Conservation (phyloP, 202 grass and related monocot genomes). For the Musa balbisiana region DNA sequence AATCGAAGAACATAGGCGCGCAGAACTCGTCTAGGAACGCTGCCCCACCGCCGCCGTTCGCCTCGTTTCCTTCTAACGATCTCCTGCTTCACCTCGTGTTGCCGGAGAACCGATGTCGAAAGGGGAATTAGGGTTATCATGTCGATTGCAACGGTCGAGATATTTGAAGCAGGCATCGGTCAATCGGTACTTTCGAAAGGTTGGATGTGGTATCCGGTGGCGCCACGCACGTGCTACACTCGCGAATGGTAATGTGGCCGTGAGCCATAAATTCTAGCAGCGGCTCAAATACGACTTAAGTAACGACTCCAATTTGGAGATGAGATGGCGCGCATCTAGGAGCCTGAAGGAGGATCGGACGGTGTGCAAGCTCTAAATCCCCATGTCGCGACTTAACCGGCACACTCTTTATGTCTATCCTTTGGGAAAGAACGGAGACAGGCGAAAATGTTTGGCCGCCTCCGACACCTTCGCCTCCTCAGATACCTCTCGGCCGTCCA, state of each 20-base stretch:
- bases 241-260: neutral
- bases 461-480: neutral
- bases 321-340: too few species aligned
- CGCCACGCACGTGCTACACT: neutral
- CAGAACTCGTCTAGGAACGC: conserved; percentile 65
- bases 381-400: neutral
- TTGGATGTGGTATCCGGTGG: neutral
- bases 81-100: neutral
- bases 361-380: neutral
- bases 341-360: too few species aligned
- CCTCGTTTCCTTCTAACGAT: neutral
- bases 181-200: neutral
- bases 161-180: neutral
- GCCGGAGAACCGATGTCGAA: neutral
- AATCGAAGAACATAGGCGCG: conserved; percentile 78
- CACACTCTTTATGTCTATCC: too few species aligned
- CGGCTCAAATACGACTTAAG: fast-evolving
- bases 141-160: conserved; percentile 2
- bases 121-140: neutral
- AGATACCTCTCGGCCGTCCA: neutral
- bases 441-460: neutral
- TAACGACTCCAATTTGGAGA: neutral
- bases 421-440: neutral
- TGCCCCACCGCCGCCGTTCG: neutral
- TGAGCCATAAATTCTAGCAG: neutral